A percentile compares a stretch with the other conserved stretches of the same genome.
Conservation (phyloP, 208 protist genomes). For the Leishmania arabica region DNA sequence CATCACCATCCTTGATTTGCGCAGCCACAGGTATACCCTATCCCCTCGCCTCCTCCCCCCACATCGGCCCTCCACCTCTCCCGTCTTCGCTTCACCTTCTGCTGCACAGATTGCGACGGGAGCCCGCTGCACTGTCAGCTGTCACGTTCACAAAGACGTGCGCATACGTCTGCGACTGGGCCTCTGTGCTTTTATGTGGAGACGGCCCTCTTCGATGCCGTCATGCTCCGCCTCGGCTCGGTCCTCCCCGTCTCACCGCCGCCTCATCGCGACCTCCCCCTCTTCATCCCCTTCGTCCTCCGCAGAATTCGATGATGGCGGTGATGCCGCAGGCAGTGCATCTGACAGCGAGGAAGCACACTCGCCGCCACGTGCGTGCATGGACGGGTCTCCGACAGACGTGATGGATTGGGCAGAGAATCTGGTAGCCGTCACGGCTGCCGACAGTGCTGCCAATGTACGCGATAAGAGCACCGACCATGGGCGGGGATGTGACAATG, state of each 20-base stretch:
- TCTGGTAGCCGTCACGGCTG: background rate
- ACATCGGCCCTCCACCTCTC: background rate
- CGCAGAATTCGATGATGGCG: background rate
- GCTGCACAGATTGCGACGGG: background rate
- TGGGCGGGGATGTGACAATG: background rate
- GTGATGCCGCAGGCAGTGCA: background rate
- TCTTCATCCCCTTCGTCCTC: background rate
- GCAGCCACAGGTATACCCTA: background rate
- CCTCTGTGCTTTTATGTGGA: background rate
- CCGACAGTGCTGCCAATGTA: background rate
- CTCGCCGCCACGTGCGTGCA: background rate
- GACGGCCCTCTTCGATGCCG: background rate
- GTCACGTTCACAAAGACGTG: background rate
- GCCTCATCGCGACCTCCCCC: background rate
- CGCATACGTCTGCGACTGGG: background rate
- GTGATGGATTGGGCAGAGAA: background rate
- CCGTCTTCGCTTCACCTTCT: background rate
- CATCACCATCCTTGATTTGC: background rate
- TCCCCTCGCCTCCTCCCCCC: background rate
- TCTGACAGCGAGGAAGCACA: background rate
- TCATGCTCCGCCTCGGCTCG: background rate
- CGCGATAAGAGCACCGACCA: background rate
- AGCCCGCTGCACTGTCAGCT: background rate
- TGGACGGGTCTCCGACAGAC: background rate
- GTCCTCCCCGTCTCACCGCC: background rate